Base-by-base conservation (phyloP, 352 stramenopile species). In the Phytophthora europaea region DNA sequence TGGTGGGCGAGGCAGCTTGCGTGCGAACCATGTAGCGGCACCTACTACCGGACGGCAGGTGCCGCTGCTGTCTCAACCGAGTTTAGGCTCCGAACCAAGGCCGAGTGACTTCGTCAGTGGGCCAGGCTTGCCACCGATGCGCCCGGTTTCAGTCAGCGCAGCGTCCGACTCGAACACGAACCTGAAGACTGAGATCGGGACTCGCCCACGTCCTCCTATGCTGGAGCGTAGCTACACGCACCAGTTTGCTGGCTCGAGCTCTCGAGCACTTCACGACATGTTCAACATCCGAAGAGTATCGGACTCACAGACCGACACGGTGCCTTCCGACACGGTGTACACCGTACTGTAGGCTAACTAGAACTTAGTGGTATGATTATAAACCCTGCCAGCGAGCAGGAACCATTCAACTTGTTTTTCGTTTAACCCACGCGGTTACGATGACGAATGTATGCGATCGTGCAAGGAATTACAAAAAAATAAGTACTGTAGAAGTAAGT, bases 211-310 rank as follows among this genome's bases (percentile, higher is more conserved):
- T 15, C 31, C 59, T 20, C 34, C 31, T 4, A 73, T 71, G 48
- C 12, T 73, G 6, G 65, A 77, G 2, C 70, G 47, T 2, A 64
- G 52, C 33, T 73, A 73, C 23, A 74, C 70, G 0, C 65, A 77
- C 4, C 70, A 77, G 47, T 77, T 77, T 38, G 65, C 65, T 53
- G 65, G 70, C 0, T 77, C 70, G 20, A 77, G 65, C 22, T 77
- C 70, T 50, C 43, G 65, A 58, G 60, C 70, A 13, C 54, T 77
- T 22, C 70, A 77, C 36, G 70, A 70, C 50, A 77, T 77, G 65
- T 77, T 67, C 10, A 77, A 77, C 23, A 73, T 77, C 26, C 51
- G 63, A 47, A 56, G 65, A 38, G 52, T 34, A 2, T 73, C 70
- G 15, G 65, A 64, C 22, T 77, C 64, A 10, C 70, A 73, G 7